Conservation (phyloP, 2,329 filamentous ascomycete species). For the Ophiostoma himal-ulmi region DNA sequence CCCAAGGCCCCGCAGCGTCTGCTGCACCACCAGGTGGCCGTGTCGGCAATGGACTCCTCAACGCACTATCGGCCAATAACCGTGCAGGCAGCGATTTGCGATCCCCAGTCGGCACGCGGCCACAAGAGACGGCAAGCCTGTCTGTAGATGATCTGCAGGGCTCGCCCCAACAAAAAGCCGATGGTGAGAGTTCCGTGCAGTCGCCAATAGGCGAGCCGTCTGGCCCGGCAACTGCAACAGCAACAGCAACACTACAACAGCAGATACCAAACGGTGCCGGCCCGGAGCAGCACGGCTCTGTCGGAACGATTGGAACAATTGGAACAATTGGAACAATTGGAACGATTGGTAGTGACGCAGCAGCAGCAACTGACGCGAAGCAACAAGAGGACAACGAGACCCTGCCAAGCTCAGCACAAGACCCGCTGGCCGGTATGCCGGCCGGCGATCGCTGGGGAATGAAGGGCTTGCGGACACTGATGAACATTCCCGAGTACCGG, state of each 20-base stretch:
- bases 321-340: constrained; percentile 44
- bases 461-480: constrained; percentile 57
- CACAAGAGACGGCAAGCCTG: constrained; percentile 41
- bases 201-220: constrained; percentile 27
- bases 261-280: not conserved
- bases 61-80: constrained; percentile 56
- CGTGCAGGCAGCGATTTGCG: constrained; percentile 45
- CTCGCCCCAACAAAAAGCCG: constrained; percentile 43
- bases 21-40: constrained; percentile 35
- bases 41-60: constrained; percentile 55
- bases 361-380: constrained; percentile 25
- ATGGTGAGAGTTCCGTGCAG: constrained; percentile 38
- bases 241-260: constrained; percentile 2
- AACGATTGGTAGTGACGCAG: not conserved
- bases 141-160: constrained; percentile 41
- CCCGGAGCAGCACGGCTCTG: constrained; percentile 37
- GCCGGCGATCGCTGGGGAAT: constrained; percentile 59
- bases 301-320: constrained; percentile 40
- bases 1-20: constrained; percentile 39
- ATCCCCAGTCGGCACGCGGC: constrained; percentile 44
- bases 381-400: not conserved
- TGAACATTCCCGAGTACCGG: constrained; percentile 59
- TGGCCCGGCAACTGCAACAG: constrained; percentile 8
- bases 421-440: constrained; percentile 57
- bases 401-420: not conserved